Conservation (phyloP, 2,329 filamentous ascomycete species). For the Parascedosporium putredinis region DNA sequence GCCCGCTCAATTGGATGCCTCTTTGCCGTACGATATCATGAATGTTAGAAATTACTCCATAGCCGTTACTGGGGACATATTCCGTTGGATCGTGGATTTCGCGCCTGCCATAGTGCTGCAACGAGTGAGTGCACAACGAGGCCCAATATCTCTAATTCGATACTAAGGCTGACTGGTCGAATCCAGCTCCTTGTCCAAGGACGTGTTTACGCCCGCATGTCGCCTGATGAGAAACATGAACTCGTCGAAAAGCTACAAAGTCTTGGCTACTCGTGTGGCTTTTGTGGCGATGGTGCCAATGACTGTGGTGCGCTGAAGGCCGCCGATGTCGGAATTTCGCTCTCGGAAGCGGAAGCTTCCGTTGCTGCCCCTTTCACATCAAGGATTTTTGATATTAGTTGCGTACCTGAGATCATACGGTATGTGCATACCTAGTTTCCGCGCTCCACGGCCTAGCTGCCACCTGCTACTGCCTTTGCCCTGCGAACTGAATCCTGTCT, state of each 20-base stretch:
- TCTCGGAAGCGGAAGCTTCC: conserved; percentile 94
- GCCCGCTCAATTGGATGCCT: conserved; percentile 64
- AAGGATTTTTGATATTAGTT: conserved; percentile 89
- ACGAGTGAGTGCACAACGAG: conserved; percentile 39
- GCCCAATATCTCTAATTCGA: not conserved
- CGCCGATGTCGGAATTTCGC: conserved; percentile 91
- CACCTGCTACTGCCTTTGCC: not conserved
- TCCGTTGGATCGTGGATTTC: conserved; percentile 92
- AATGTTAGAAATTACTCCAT: conserved; percentile 79
- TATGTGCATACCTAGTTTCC: conserved; percentile 22
- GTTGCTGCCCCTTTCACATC: conserved; percentile 98
- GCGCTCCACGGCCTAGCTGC: not conserved
- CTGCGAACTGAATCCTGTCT: not conserved
- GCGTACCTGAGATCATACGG: conserved; percentile 84
- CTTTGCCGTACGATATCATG: conserved; percentile 72
- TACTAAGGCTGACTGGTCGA: too few relatives aligned
- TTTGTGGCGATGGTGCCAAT: conserved; percentile 95
- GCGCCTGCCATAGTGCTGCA: conserved; percentile 70
- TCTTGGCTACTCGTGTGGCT: conserved; percentile 89
- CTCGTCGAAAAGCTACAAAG: conserved; percentile 94
- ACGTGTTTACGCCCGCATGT: conserved; percentile 96
- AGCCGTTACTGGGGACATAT: conserved; percentile 85
- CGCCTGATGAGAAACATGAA: conserved; percentile 96
- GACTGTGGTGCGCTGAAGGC: conserved; percentile 96
- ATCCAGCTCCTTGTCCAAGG: conserved; percentile 85